phyloP scores from a whole-genome alignment of 192 early-diverging fungal genomes.

The Tieghemiomyces parasiticus region DNA sequence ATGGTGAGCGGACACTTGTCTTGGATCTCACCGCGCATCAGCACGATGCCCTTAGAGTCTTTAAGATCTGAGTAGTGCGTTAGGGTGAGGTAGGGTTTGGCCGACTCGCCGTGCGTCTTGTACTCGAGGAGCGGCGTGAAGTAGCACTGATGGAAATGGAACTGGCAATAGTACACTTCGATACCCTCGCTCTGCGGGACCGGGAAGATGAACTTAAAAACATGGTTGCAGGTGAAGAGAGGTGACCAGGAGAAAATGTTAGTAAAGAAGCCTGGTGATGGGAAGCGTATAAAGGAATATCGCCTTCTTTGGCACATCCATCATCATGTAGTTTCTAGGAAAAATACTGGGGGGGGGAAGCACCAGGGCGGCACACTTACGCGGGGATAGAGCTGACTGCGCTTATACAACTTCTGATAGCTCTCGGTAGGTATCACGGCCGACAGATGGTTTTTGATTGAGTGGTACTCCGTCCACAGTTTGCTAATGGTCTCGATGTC shows the following conservation, averaged over 20 bases:
- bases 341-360: background rate
- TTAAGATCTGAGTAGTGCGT: slow-evolving; percentile 78
- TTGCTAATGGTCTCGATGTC: slow-evolving; percentile 26
- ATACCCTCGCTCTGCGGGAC: slow-evolving; percentile 62
- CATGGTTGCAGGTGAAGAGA: background rate
- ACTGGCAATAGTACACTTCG: slow-evolving; percentile 80
- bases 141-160: slow-evolving; percentile 66
- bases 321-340: background rate
- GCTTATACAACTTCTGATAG: slow-evolving; percentile 37
- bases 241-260: background rate
- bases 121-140: slow-evolving; percentile 83
- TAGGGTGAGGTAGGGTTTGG: slow-evolving; percentile 67
- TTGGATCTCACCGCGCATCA: slow-evolving; percentile 74
- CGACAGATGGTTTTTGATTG: slow-evolving; percentile 37
- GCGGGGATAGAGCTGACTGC: slow-evolving; percentile 37
- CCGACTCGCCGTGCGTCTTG: slow-evolving; percentile 62
- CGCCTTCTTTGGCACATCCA: background rate
- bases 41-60: slow-evolving; percentile 65
- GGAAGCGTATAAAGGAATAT: background rate
- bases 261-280: background rate
- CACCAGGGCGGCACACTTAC: slow-evolving; percentile 17
- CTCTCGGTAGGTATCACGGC: slow-evolving; percentile 44
- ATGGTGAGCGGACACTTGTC: slow-evolving; percentile 34
- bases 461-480: slow-evolving; percentile 66
- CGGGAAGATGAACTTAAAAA: background rate